Conservation (phyloP, 2,329 filamentous ascomycete genomes). For the Sarocladium brachiariae region DNA sequence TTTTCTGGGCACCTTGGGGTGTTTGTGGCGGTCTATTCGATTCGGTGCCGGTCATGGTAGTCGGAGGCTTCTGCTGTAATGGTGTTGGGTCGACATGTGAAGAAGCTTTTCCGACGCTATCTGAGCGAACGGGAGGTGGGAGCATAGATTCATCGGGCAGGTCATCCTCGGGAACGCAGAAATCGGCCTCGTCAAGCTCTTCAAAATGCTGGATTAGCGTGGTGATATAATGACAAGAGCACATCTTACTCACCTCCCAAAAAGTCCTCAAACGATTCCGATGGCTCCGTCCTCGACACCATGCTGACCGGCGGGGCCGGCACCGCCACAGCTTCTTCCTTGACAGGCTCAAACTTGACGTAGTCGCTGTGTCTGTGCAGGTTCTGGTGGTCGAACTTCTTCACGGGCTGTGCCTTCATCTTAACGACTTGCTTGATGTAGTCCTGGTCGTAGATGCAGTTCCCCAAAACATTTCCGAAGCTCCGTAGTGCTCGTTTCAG, state of each 20-base stretch:
- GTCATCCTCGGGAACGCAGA: constrained; percentile 60
- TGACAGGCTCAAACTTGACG: constrained; percentile 49
- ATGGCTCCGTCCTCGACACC: constrained; percentile 22
- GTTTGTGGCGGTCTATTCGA: constrained; percentile 3
- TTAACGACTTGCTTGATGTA: constrained; percentile 87
- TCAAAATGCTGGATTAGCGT: constrained; percentile 26
- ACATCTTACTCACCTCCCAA: constrained; percentile 33
- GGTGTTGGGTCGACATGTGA: not conserved
- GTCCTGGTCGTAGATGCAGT: constrained; percentile 96
- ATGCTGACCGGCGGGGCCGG: constrained; percentile 4
- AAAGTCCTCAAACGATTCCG: constrained; percentile 45
- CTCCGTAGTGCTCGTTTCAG: constrained; percentile 83
- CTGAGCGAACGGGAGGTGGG: constrained; percentile 17
- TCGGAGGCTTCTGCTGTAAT: constrained; percentile 24
- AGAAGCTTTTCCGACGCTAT: not conserved
- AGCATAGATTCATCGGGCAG: constrained; percentile 73
- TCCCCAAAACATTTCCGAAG: constrained; percentile 96
- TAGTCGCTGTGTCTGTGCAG: constrained; percentile 78
- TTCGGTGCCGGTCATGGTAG: not conserved
- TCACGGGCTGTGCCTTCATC: constrained; percentile 67
- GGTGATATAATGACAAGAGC: not conserved
- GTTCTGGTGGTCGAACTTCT: constrained; percentile 70
- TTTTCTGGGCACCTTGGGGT: not conserved
- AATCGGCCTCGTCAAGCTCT: constrained; percentile 73
- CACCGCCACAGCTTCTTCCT: constrained; percentile 14